Base-by-base conservation (phyloP, 129 eudicot species). In the Flaveria robusta region DNA sequence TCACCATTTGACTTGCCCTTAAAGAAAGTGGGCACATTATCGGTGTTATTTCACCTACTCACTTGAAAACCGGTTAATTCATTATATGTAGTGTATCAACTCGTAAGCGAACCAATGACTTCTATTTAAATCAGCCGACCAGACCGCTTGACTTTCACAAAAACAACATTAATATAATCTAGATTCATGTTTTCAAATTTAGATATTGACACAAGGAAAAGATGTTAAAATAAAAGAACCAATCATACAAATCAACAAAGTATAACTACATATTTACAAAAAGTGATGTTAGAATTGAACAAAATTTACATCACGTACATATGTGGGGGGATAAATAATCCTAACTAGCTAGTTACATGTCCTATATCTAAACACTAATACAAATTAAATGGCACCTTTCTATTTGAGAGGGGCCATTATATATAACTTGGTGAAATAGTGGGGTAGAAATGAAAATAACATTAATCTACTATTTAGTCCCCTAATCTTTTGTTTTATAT, bases 261-360 rank as follows among this genome's bases (percentile, higher is more conserved):
- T 70, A 74, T 31, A 42, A 66, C 70, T 63, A 46, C 27, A n/a
- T 71, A 60, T 49, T 50, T 64, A 74, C 81, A 79, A 76, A 81
- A 84, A 49, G 74, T 71, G 41, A 77, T 79, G 72, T 74, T 72
- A 37, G 56, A 70, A 69, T 43, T 77, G 71, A 56, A 77, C 74
- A 77, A 72, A 76, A 84, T 75, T 72, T 78, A 83, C 90, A 83
- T 84, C 72, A 73, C 80, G 54, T 83, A 79, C 80, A 79, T 66
- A 72, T 66, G 13, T 29, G 60, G 56, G 23, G 46, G 45, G 59
- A 55, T 71, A 26, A 70, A 49, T 54, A 70, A 55, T 65, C 42
- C 60, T 72, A 59, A 51, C 77, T 74, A 75, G 54, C 70, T 81
- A 81, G 69, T 77, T 71, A 58, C 87, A 81, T 68, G 83, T 77